Evolutionary conservation across 352 stramenopile species (phyloP), one percentile per base, ranked within the genome.

Genomic region (Phytophthora sansomeana): DNA sequence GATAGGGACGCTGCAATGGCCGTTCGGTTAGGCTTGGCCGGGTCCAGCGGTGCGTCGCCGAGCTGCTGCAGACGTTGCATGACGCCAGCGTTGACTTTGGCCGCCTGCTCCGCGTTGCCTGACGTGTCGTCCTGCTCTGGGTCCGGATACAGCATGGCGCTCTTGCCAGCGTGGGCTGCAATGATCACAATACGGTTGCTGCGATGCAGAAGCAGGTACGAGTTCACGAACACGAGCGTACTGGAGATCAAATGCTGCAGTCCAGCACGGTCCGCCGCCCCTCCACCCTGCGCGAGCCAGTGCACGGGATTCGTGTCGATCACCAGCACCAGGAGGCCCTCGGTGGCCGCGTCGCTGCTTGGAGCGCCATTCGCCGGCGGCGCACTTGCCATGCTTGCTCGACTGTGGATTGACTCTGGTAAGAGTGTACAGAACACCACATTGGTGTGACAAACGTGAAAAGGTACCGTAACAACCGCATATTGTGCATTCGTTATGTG

Each of bases 131-230:
- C 52, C 57, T 93, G 82, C 24, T 81, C 64, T n/a, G 76, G 69
- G 60, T 93, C 78, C 11, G 87, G 87, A 60, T 90, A 95, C 29
- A 95, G 68, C 77, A 93, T 92, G 51, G 81, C 80, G 43, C 77
- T 88, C 9, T 74, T 72, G 17, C 85, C 87, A 9, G 83, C 85
- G 48, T 95, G 87, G 36, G 87, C 85, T 0, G 87, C 87, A 62
- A 96, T 83, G 50, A 96, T 83, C 51, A 94, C 82, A 58, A 96
- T 90, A 41, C 85, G 84, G 61, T 96, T 96, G 72, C 81, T 96
- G 57, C 87, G 84, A 53, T 94, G 84, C 39, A 94, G 82, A 53
- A 96, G 68, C 65, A 96, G 70, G 72, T 94, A 96, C 62, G 87
- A 87, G 68, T 93, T 96, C 59, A 94, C 86, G 54, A 93, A 96